These are phyloP conservation scores for Fusarium sarcochroum DNA, from an alignment of 2,329 filamentous ascomycete species.

Conservation along the genomic window DNA sequence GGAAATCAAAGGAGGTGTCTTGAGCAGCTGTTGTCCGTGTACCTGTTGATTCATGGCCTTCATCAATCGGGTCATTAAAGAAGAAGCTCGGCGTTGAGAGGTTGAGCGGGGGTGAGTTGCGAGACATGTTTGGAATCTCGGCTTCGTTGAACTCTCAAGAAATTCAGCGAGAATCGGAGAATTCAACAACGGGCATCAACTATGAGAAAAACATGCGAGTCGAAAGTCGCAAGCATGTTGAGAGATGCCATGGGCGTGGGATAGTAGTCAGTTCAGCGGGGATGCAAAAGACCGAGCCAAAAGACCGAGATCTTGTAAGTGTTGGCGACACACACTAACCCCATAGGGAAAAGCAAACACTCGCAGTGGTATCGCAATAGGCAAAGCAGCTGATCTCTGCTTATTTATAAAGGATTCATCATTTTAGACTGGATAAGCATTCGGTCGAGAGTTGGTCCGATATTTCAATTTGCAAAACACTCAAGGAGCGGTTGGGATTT, in stretches of 20 bases:
- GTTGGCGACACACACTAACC: slow-evolving; percentile 12
- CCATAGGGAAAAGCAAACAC: slow-evolving; percentile 1
- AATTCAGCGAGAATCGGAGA: slow-evolving; percentile 26
- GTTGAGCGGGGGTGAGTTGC: slow-evolving; percentile 21
- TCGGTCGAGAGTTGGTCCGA: slow-evolving; percentile 26
- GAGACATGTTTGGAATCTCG: slow-evolving; percentile 13
- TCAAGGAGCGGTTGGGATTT: not conserved
- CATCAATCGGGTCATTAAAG: slow-evolving; percentile 28
- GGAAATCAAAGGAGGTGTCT: slow-evolving; percentile 10
- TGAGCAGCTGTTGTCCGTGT: not conserved
- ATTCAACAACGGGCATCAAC: slow-evolving; percentile 13
- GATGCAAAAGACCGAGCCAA: slow-evolving; percentile 35
- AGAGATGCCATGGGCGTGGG: not conserved
- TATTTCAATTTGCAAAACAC: slow-evolving; percentile 4
- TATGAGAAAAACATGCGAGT: not conserved
- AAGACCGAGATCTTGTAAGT: slow-evolving; percentile 33
- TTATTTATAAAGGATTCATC: not conserved
- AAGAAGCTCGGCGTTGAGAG: slow-evolving; percentile 35
- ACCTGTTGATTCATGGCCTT: slow-evolving; percentile 7
- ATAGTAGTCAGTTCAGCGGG: not conserved
- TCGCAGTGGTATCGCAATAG: not conserved
- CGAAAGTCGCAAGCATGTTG: slow-evolving; percentile 3
- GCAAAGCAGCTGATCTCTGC: slow-evolving; percentile 1
- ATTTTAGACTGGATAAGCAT: slow-evolving; percentile 16
- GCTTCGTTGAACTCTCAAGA: not conserved